Evolutionary conservation across 768 basidiomycete species (phyloP), one percentile per base, ranked within the genome.

Genomic region (Ephemerocybe angulata): DNA sequence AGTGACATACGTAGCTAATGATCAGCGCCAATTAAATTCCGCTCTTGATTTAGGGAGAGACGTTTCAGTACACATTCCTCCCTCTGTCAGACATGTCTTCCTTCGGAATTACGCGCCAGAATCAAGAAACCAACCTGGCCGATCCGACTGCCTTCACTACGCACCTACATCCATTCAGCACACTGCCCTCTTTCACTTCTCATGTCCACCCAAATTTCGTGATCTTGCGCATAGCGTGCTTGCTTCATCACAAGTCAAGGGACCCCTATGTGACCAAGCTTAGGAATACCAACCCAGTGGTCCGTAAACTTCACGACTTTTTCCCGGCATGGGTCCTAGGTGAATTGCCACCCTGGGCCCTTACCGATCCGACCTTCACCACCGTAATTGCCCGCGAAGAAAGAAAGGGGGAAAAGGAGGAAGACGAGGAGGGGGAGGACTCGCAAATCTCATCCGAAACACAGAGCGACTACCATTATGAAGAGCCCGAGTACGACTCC

Each of bases 181-280:
- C 53, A 24, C 41, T 58, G 29, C 57, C 57, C 15, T 5, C 21
- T 10, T 38, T 58, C 27, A 28, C 27, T 28, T 47, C 41, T 25
- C 57, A 58, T 28, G 28, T 58, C 30, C 46, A 58, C 53, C 57
- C 57, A 31, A 49, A 33, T 29, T 58, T 42, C 42, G 57, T 40
- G 24, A 56, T 59, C 28, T n/a, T 53, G 15, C 43, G 27, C 43
- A 12, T 46, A 17, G 12, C 22, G 6, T 4, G 13, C 6, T 3
- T 10, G 13, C 43, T 46, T 22, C 17, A 4, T 13, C 21, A 46
- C 7, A 4, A 8, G 8, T 12, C 12, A 8, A n/a, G 27, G 12
- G 12, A 46, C 4, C 21, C 43, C 43, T 46, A 22, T 11, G 8
- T 24, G 7, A 28, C 6, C 10, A 46, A 28, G 10, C 43, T 46